These are phyloP conservation scores for Lentithecium fluviatile DNA, from an alignment of 495 filamentous ascomycete genomes.

Conservation along the genomic window DNA sequence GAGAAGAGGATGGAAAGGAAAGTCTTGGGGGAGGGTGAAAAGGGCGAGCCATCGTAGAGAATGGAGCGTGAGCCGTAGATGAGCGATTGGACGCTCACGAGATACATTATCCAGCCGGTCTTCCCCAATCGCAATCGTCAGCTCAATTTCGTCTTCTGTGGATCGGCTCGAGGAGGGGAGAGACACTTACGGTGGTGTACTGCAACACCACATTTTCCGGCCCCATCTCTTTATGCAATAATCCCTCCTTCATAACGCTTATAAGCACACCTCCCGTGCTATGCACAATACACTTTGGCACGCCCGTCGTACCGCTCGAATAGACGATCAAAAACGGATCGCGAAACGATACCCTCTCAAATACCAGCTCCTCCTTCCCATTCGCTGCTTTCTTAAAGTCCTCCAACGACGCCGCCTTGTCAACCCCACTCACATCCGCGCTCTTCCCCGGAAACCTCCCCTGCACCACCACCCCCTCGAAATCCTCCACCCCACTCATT, in stretches of 20 bases:
- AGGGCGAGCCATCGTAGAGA: constrained; percentile 76
- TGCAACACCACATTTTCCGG: constrained; percentile 50
- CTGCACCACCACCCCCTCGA: constrained; percentile 63
- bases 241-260: constrained; percentile 59
- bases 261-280: constrained; percentile 61
- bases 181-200: constrained; percentile 56
- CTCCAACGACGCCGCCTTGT: constrained; percentile 53
- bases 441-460: constrained; percentile 59
- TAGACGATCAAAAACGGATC: constrained; percentile 74
- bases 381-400: constrained; percentile 52
- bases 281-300: constrained; percentile 75
- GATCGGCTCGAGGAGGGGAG: neutral
- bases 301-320: constrained; percentile 69
- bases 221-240: constrained; percentile 57
- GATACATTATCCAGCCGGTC: constrained; percentile 87
- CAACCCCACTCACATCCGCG: constrained; percentile 57
- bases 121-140: too few species aligned
- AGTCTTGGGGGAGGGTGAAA: constrained; percentile 60
- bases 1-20: constrained; percentile 60
- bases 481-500: constrained; percentile 57
- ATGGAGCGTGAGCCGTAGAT: constrained; percentile 57
- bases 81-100: constrained; percentile 54
- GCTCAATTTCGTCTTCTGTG: neutral
- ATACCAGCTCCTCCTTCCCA: constrained; percentile 46
- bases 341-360: constrained; percentile 61